A percentile compares a stretch with the other conserved stretches of the same genome.
Conservation (phyloP, 2,329 filamentous ascomycete species). For the Penicillium brevicompactum region DNA sequence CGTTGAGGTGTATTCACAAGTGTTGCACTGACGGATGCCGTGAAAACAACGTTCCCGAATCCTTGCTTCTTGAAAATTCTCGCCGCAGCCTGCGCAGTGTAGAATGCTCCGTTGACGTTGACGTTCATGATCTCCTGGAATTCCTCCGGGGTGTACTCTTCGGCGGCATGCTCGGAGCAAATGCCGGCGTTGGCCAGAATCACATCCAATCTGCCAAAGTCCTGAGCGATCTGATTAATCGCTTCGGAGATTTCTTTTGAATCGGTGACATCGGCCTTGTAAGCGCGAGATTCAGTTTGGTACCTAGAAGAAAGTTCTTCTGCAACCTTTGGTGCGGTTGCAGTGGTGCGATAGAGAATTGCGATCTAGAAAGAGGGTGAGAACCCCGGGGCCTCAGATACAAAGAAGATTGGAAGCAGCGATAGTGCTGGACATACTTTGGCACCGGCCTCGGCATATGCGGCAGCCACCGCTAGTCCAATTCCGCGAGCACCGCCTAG, state of each 20-base stretch:
- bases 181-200: constrained; percentile 76
- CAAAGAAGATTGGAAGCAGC: not conserved
- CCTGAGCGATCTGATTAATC: constrained; percentile 26
- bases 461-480: constrained; percentile 3
- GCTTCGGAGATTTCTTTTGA: not conserved
- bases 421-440: constrained; percentile 15
- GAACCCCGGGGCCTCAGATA: not conserved
- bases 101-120: constrained; percentile 68
- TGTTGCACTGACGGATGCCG: constrained; percentile 71
- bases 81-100: constrained; percentile 68
- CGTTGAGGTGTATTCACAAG: constrained; percentile 67
- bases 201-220: constrained; percentile 71
- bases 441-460: constrained; percentile 2
- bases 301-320: not conserved
- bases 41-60: constrained; percentile 38
- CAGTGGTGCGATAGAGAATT: not conserved
- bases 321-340: not conserved
- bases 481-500: constrained; percentile 2
- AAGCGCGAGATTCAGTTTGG: not conserved
- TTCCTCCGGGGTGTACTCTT: constrained; percentile 18
- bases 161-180: constrained; percentile 51
- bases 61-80: constrained; percentile 67
- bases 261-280: not conserved
- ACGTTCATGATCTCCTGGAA: constrained; percentile 19
- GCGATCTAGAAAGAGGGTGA: not conserved